Evolutionary conservation across 192 early-diverging fungal species (phyloP), one percentile per base, ranked within the genome.

Genomic region (Helicostylum pulchrum): DNA sequence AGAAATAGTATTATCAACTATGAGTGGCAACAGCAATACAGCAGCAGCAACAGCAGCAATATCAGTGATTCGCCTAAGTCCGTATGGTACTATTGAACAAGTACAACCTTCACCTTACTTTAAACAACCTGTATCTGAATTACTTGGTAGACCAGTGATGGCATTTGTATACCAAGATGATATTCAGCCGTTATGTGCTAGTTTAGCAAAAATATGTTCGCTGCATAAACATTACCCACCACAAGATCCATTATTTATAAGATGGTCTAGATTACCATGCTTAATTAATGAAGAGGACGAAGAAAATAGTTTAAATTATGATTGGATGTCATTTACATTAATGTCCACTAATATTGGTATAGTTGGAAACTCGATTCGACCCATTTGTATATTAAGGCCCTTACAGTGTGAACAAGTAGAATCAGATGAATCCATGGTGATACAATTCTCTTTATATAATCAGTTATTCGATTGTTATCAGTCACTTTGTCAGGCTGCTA

Each of bases 31-130:
- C n/a, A n/a, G n/a, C n/a, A n/a, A n/a, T n/a, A n/a, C n/a, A 32
- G 20, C 6, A 2, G 20, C 0, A 1, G 15, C 50, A 6, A 39
- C 42, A 30, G 50, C 62, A 15, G 49, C 56, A 9, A 34, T 51
- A 7, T 36, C 62, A n/a, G 39, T 64, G 3, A 20, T 64, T 17
- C 51, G 62, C 30, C 39, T 64, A 12, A 64, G 62, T n/a, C 62
- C 62, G 26, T 64, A 64, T 46, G 62, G 62, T 20, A 64, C 62
- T 43, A 64, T 64, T n/a, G 62, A 64, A 45, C 50, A 64, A 12
- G 49, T 26, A 20, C 62, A 64, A 15, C 62, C 42, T 12, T 30
- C 62, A n/a, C 51, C 62, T 3, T n/a, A 31, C 1, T 53, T 64
- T 36, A 43, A 64, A 15, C 62, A 64, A 21, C 20, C 39, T 21